Evolutionary conservation across 371 early-diverging fungal genomes (phyloP).

Genomic region (Mortierella polycephala): DNA sequence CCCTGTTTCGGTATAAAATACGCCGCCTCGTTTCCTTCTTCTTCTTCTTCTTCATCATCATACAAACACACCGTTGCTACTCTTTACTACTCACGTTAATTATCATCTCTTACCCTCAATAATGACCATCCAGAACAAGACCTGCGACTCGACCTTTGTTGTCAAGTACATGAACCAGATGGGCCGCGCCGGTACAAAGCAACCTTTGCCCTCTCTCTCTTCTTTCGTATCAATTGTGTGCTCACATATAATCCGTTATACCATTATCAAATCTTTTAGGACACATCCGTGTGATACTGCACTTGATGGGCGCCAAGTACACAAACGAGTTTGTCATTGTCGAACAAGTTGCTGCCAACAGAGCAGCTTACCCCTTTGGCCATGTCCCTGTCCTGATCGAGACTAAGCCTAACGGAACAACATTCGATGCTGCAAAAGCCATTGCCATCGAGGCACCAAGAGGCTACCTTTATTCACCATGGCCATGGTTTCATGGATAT

Average conservation of each 20-base stretch:
- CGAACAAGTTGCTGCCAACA: slow-evolving; percentile 16
- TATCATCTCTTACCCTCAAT: too few species aligned
- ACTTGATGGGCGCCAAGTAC: slow-evolving; percentile 27
- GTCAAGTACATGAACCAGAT: slow-evolving; percentile 38
- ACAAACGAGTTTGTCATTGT: slow-evolving; percentile 23
- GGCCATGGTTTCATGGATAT: neutral
- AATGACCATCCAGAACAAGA: slow-evolving; percentile 4
- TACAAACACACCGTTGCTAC: too few species aligned
- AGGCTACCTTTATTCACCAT: neutral
- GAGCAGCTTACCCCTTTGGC: slow-evolving; percentile 31
- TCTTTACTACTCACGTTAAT: too few species aligned
- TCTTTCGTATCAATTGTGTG: too few species aligned
- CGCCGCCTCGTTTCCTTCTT: too few species aligned
- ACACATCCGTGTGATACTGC: slow-evolving; percentile 20
- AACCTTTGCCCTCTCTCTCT: neutral
- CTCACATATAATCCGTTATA: neutral
- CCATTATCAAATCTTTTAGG: slow-evolving; percentile 4
- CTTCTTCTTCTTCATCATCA: too few species aligned
- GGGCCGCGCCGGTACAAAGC: slow-evolving; percentile 31
- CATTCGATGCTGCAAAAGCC: slow-evolving; percentile 35
- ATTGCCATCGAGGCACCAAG: slow-evolving; percentile 37
- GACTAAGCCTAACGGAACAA: slow-evolving; percentile 21
- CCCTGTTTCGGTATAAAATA: too few species aligned
- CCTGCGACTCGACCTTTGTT: slow-evolving; percentile 26
- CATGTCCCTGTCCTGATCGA: slow-evolving; percentile 43